These are phyloP conservation scores for Porosira glacialis DNA, from an alignment of 352 stramenopile species.

Conservation along the genomic window DNA sequence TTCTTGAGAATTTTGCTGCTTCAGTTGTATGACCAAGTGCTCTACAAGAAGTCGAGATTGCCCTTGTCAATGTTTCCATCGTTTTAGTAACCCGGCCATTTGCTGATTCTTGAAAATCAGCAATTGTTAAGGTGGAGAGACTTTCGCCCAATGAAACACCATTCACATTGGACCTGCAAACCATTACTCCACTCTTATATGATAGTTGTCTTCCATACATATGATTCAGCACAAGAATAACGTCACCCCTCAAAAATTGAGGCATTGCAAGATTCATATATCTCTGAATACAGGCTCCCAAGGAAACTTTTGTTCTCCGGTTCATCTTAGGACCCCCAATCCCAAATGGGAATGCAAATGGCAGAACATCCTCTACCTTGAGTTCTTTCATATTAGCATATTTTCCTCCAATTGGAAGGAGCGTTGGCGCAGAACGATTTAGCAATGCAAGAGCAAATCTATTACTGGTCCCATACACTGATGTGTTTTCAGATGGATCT, in stretches of 20 bases:
- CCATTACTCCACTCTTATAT: conserved; percentile 1
- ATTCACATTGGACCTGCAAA: not conserved
- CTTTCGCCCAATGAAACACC: not conserved
- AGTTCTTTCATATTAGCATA: conserved; percentile 6
- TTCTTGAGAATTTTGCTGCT: not conserved
- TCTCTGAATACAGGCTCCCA: conserved; percentile 6
- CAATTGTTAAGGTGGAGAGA: not conserved
- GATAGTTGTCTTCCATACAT: conserved; percentile 3
- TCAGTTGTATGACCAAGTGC: conserved; percentile 12
- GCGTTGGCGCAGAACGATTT: conserved; percentile 1
- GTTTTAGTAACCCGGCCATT: not conserved
- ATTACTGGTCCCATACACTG: not conserved
- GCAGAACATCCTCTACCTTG: conserved; percentile 6
- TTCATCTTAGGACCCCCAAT: conserved; percentile 9
- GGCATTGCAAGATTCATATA: conserved; percentile 6
- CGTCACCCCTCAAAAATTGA: conserved; percentile 18
- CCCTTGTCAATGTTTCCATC: not conserved
- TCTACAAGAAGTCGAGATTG: not conserved
- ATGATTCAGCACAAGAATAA: conserved; percentile 5
- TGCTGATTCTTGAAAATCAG: conserved; percentile 5
- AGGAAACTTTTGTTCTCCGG: conserved; percentile 4
- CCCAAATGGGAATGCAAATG: conserved; percentile 23
- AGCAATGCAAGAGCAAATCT: conserved; percentile 5
- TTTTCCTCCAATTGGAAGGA: conserved; percentile 12
- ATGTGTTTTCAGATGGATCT: conserved; percentile 15